A percentile compares a stretch with the other conserved stretches of the same genome.
phyloP scores from a whole-genome alignment of 352 stramenopile species.

The Globisporangium cederbergense region DNA sequence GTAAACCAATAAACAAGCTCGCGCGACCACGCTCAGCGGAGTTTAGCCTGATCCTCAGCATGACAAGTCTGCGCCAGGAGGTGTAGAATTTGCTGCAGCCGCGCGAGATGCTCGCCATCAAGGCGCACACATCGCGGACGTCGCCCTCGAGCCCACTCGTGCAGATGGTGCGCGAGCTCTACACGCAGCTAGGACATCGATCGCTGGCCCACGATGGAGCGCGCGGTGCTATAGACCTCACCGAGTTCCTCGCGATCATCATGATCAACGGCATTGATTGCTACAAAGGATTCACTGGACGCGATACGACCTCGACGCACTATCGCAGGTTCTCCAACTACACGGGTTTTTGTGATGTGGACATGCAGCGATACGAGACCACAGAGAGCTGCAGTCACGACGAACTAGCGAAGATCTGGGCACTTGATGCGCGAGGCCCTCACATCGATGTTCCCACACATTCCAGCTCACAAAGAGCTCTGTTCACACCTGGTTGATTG shows the following conservation, averaged over 20 bases:
- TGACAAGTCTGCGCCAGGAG: not conserved
- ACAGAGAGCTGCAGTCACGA: not conserved
- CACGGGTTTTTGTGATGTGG: not conserved
- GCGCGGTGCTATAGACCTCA: not conserved
- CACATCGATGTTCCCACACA: not conserved
- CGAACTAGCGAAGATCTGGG: not conserved
- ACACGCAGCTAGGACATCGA: not conserved
- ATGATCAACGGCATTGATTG: not conserved
- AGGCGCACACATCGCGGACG: not conserved
- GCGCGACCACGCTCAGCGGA: not conserved
- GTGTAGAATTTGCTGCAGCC: not conserved
- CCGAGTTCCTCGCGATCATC: not conserved
- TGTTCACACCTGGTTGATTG: not conserved
- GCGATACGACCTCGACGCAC: not conserved
- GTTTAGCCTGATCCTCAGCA: not conserved
- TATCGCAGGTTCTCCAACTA: not conserved
- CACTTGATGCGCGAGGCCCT: not conserved
- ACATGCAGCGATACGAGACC: not conserved
- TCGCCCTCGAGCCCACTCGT: not conserved
- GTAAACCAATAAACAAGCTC: not conserved
- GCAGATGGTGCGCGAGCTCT: not conserved
- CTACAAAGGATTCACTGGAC: not conserved
- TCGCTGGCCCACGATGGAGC: not conserved
- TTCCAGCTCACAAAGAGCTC: not conserved
- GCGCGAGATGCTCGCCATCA: not conserved